Conservation (phyloP, 1,284 basidiomycete species). For the Cystobasidiaceae sp. region DNA sequence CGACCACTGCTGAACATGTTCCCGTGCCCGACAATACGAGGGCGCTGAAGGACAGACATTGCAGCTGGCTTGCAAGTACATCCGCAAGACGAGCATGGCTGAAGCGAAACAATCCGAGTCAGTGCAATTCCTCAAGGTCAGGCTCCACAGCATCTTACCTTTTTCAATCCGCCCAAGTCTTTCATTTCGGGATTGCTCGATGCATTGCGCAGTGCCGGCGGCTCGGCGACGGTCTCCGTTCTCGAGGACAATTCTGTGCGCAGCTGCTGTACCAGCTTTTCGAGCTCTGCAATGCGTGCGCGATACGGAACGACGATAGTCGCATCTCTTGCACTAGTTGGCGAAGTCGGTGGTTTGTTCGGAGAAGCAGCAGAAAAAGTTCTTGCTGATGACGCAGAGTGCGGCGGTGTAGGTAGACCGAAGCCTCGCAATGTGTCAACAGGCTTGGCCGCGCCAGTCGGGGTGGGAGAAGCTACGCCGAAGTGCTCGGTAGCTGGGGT, state of each 20-base stretch:
- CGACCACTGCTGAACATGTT: constrained; percentile 29
- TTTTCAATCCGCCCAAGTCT: background rate
- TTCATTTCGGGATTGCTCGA: background rate
- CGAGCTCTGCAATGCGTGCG: constrained; percentile 13
- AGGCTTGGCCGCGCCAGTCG: background rate
- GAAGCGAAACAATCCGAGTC: background rate
- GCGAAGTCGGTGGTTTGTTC: background rate
- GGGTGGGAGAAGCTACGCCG: background rate
- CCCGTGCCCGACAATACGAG: constrained; percentile 21
- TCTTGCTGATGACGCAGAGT: constrained; percentile 15
- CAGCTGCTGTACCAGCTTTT: constrained; percentile 1
- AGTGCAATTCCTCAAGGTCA: background rate
- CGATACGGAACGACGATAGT: background rate
- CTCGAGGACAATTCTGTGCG: constrained; percentile 9
- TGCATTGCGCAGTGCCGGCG: background rate
- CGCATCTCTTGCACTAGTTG: background rate
- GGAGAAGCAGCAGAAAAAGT: constrained; percentile 10
- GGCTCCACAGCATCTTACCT: background rate
- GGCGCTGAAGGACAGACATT: constrained; percentile 16
- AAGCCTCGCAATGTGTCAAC: background rate
- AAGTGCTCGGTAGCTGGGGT: background rate
- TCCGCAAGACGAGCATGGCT: constrained; percentile 1
- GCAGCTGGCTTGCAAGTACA: constrained; percentile 1
- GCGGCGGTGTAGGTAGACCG: constrained; percentile 26
- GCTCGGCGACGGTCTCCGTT: background rate